These are phyloP conservation scores for Pisolithus sp. DNA, from an alignment of 768 basidiomycete genomes.

Conservation along the genomic window DNA sequence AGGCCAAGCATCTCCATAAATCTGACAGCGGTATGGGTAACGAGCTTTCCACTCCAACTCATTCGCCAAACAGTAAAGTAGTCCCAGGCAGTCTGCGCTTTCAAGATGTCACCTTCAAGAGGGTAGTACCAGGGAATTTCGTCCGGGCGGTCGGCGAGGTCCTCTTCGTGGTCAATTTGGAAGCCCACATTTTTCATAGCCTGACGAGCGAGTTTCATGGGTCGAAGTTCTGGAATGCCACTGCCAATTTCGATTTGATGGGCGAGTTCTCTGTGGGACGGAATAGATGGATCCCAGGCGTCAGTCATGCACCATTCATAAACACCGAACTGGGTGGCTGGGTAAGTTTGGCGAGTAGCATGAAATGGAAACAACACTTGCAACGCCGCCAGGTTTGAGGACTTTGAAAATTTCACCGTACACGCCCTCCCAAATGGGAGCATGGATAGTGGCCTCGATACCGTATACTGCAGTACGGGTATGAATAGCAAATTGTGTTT, in stretches of 20 bases:
- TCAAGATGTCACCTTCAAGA: constrained; percentile 85
- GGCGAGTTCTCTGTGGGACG: constrained; percentile 83
- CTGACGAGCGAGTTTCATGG: constrained; percentile 57
- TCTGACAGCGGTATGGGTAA: constrained; percentile 77
- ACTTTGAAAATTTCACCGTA: constrained; percentile 91
- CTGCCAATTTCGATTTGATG: constrained; percentile 92
- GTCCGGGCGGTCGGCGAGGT: constrained; percentile 81
- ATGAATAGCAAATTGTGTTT: neutral
- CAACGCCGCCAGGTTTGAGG: constrained; percentile 92
- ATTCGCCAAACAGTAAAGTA: constrained; percentile 84
- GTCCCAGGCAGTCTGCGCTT: constrained; percentile 94
- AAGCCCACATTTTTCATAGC: constrained; percentile 84
- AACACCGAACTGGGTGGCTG: constrained; percentile 72
- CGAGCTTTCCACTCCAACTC: constrained; percentile 77
- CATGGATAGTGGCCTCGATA: constrained; percentile 96
- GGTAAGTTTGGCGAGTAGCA: neutral
- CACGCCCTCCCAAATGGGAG: constrained; percentile 92
- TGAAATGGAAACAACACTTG: constrained; percentile 23
- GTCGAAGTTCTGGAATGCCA: constrained; percentile 97
- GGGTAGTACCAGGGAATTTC: constrained; percentile 92
- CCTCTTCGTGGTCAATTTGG: constrained; percentile 84
- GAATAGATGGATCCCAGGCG: constrained; percentile 78
- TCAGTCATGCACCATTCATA: constrained; percentile 99
- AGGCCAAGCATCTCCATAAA: constrained; percentile 71
- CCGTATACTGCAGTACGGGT: constrained; percentile 65